Evolutionary conservation across 306 rosid genomes (phyloP), one percentile per base, ranked within the genome.

Genomic region (Luffa aegyptiaca): DNA sequence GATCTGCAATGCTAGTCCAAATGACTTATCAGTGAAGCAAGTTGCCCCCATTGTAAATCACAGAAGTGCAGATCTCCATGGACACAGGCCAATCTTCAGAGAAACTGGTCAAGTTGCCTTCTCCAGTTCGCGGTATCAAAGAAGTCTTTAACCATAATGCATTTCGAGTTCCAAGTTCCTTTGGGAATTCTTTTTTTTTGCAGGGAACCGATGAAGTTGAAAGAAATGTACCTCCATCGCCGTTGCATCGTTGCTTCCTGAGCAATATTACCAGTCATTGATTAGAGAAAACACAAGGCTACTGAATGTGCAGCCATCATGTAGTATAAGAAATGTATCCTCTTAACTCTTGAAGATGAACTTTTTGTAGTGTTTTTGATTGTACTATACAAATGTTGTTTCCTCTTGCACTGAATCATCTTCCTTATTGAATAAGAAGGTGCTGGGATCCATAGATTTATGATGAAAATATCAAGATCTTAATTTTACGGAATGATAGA

Each of bases 11-110:
- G 68, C 52, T 20, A 65, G 52, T 49, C 81, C 86, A 64, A 44
- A 70, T 64, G 97, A 88, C 71, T n/a, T 85, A 18, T n/a, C 88
- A 31, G 83, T 76, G 59, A 85, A 78, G 56, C 88, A 84, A 80
- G 82, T 82, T 72, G 78, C 81, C 6, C 82, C 87, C 49, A 46
- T 84, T 80, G 84, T 87, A 76, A 84, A 84, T 74, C 86, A 86
- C 57, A 87, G 93, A 85, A 93, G 97, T 75, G 96, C 88, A 59
- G 88, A 92, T 84, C 93, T 86, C 16, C 78, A 86, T 41, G 86
- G 87, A 80, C 87, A 83, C 65, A 90, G 82, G 62, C 89, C 88
- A 48, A 76, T 85, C 31, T 75, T 81, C 63, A 77, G 81, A 81
- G 91, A 90, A 73, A 78, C 66, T 16, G 81, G 77, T 45, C 87